phyloP scores from a whole-genome alignment of 345 rosid species.

The Eucalyptus tenuipes region DNA sequence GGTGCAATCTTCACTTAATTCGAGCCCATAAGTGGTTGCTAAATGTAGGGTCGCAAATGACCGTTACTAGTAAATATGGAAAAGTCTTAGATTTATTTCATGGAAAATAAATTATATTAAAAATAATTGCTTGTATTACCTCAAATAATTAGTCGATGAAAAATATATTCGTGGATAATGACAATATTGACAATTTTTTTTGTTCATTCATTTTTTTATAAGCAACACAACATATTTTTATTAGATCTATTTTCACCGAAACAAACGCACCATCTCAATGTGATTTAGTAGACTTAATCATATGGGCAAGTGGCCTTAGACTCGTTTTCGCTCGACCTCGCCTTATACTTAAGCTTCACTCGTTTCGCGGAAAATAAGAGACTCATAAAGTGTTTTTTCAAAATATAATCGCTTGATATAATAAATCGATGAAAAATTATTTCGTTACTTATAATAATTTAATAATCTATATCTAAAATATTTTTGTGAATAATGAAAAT shows the following conservation, averaged over 20 bases:
- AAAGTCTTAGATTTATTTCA: background rate
- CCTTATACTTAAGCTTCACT: background rate
- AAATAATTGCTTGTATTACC: accelerated
- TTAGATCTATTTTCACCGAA: background rate
- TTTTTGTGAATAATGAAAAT: no score
- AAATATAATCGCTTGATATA: no score
- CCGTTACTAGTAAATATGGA: no score
- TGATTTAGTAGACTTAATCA: background rate
- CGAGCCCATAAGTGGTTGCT: background rate
- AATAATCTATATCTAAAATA: no score
- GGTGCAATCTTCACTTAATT: background rate
- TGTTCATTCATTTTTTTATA: no score
- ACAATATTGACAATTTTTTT: no score
- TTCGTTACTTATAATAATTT: no score
- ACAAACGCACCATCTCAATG: background rate
- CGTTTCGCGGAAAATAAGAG: accelerated
- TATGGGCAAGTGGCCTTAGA: background rate
- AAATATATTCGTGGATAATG: background rate
- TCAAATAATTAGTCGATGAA: background rate
- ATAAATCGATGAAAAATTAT: no score
- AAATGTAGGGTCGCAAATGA: background rate
- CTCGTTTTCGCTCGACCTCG: accelerated
- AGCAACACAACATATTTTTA: background rate
- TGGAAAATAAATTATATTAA: background rate
- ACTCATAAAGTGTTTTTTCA: no score